Base-by-base conservation (phyloP, 169 alveolate genomes). In the Plasmodium chabaudi region DNA sequence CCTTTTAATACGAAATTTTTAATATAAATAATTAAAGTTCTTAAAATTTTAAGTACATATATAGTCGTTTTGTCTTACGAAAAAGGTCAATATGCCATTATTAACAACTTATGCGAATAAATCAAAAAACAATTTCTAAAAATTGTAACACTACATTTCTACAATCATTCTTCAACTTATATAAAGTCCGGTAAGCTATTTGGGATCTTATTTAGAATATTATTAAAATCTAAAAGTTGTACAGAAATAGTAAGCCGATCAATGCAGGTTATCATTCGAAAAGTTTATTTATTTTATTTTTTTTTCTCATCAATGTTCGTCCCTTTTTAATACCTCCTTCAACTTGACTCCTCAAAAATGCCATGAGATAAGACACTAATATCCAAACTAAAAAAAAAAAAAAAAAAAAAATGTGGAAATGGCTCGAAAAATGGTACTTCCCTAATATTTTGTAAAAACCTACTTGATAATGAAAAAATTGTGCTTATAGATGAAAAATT, bases 401-500 rank as follows among this genome's bases (percentile, higher is more conserved):
- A 53, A 44, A 10, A 13, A 39, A 61, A 65, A 59, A 71, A n/a
- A 68, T 21, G n/a, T 21, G 25, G 0, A 68, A 68, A 68, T 13
- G 15, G 59, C n/a, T n/a, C n/a, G 59, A 65, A 65, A 64, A 44
- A 0, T 12, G 7, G 46, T 2, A 51, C 12, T 51, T 51, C 12
- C 17, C 12, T 51, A 2, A 1, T 51, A 4, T 7, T 56, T 44
- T 5, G 21, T 51, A 27, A 51, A 17, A 61, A 1, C 74, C 15
- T 75, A 75, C 88, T 51, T 21, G 39, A 46, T 15, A 75, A 56
- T 25, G 88, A 75, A 75, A 75, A 75, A 75, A 61, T 75, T 61
- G 88, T 75, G 69, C 88, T 63, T 55, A 1, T 63, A 9, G 88
- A 75, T 21, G 74, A 47, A 63, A 75, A 75, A 46, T 75, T 75